Evolutionary conservation across 208 protist species (phyloP).

Genomic region (Acanthamoeba royreba): DNA sequence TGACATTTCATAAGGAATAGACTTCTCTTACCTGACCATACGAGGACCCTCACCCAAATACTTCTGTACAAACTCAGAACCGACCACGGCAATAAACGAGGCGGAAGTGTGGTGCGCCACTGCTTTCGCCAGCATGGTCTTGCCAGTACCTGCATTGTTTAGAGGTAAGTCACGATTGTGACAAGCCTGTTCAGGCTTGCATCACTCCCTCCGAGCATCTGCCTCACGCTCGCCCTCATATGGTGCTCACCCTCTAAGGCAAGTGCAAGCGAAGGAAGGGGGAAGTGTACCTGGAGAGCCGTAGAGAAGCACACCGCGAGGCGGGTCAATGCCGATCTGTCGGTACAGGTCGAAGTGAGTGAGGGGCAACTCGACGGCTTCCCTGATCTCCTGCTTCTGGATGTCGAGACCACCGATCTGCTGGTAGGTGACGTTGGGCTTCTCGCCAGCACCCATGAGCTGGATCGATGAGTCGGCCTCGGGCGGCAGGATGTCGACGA

Average conservation of each 20-base stretch:
- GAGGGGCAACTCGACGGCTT: conserved; percentile 99
- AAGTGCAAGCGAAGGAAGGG: background rate
- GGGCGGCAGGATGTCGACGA: conserved; percentile 93
- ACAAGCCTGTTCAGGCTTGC: background rate
- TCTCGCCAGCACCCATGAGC: conserved; percentile 89
- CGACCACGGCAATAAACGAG: conserved; percentile 97
- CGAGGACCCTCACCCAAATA: conserved; percentile 99
- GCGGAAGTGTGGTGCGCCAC: conserved; percentile 99
- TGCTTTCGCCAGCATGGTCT: conserved; percentile 98
- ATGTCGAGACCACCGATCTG: conserved; percentile 99
- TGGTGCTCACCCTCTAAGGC: too few species aligned
- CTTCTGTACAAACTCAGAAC: conserved; percentile 99
- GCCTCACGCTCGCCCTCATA: too few species aligned
- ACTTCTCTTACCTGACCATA: conserved; percentile 90
- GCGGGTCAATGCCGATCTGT: conserved; percentile 99
- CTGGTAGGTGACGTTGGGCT: conserved; percentile 88
- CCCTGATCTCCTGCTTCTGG: conserved; percentile 99
- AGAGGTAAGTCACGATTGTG: background rate
- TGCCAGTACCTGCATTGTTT: conserved; percentile 83
- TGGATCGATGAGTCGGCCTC: conserved; percentile 98
- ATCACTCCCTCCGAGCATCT: background rate
- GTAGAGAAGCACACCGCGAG: conserved; percentile 98
- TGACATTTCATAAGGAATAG: background rate
- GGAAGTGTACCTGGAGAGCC: conserved; percentile 90
- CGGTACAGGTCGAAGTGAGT: conserved; percentile 98